These are phyloP conservation scores for Gyrodon lividus DNA, from an alignment of 768 basidiomycete species.

Conservation along the genomic window DNA sequence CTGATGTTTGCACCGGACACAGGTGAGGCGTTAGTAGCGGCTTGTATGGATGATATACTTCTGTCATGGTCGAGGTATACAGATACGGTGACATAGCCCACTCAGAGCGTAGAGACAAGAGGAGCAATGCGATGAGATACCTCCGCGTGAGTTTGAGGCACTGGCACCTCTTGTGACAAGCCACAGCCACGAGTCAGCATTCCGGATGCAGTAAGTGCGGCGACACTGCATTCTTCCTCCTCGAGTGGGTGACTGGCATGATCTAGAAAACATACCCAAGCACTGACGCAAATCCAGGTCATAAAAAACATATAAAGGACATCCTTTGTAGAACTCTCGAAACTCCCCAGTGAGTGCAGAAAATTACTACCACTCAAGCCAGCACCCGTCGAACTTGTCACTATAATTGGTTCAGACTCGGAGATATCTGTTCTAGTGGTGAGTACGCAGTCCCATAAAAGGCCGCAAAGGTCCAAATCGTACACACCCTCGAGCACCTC, in stretches of 20 bases:
- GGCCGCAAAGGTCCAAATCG: neutral
- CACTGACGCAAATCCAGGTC: neutral
- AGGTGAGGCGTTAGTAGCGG: too few species aligned
- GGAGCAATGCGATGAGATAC: too few species aligned
- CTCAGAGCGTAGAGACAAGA: too few species aligned
- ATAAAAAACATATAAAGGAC: neutral
- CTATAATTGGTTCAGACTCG: neutral
- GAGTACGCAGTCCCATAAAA: constrained; percentile 15
- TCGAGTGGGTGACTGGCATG: too few species aligned
- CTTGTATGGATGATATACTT: too few species aligned
- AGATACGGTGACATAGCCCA: too few species aligned
- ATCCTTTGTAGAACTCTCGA: neutral
- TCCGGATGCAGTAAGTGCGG: neutral
- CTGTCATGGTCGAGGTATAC: neutral
- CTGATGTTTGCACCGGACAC: neutral
- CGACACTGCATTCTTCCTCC: too few species aligned
- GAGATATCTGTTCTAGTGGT: neutral
- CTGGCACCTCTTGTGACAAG: too few species aligned
- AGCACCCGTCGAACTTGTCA: neutral
- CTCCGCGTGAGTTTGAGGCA: too few species aligned
- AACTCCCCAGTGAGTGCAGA: neutral
- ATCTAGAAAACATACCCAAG: too few species aligned
- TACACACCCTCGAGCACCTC: neutral
- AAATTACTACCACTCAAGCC: neutral
- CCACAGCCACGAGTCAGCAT: neutral